Conservation (phyloP, 352 stramenopile genomes). For the Globisporangium canariense region DNA sequence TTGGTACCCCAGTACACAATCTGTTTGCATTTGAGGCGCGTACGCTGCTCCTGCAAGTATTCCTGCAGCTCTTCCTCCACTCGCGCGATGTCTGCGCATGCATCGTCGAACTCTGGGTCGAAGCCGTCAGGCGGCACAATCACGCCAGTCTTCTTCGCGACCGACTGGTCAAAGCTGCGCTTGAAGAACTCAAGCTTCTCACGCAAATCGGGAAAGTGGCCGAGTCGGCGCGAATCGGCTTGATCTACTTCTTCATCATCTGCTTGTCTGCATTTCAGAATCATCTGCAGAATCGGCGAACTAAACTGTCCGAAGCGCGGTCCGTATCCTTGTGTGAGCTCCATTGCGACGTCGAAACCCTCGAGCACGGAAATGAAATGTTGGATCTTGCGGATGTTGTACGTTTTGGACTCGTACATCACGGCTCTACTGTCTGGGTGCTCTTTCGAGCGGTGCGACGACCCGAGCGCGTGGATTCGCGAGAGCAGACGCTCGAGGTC, state of each 20-base stretch:
- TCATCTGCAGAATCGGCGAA: slow-evolving; percentile 49
- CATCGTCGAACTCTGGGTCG: slow-evolving; percentile 93
- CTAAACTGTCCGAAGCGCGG: slow-evolving; percentile 56
- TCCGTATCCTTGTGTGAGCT: slow-evolving; percentile 82
- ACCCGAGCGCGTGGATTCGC: slow-evolving; percentile 95
- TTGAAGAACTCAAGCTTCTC: slow-evolving; percentile 95
- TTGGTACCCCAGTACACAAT: slow-evolving; percentile 94
- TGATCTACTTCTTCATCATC: neutral
- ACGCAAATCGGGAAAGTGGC: slow-evolving; percentile 89
- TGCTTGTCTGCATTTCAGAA: slow-evolving; percentile 37
- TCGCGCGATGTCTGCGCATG: slow-evolving; percentile 81
- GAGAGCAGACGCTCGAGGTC: slow-evolving; percentile 97
- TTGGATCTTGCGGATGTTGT: slow-evolving; percentile 98
- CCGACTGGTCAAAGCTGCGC: slow-evolving; percentile 94
- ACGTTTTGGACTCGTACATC: slow-evolving; percentile 96
- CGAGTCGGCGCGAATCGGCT: slow-evolving; percentile 10
- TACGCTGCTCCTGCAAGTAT: slow-evolving; percentile 85
- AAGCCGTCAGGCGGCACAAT: slow-evolving; percentile 94
- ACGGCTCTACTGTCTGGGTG: slow-evolving; percentile 96
- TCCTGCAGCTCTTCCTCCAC: slow-evolving; percentile 89
- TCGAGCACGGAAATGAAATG: slow-evolving; percentile 90
- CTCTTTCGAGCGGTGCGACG: slow-evolving; percentile 65
- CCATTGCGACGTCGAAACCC: slow-evolving; percentile 82
- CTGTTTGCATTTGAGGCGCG: slow-evolving; percentile 64
- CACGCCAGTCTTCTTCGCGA: slow-evolving; percentile 85